Evolutionary conservation across 1,284 basidiomycete species (phyloP).

Genomic region (Pascua guehoae): DNA sequence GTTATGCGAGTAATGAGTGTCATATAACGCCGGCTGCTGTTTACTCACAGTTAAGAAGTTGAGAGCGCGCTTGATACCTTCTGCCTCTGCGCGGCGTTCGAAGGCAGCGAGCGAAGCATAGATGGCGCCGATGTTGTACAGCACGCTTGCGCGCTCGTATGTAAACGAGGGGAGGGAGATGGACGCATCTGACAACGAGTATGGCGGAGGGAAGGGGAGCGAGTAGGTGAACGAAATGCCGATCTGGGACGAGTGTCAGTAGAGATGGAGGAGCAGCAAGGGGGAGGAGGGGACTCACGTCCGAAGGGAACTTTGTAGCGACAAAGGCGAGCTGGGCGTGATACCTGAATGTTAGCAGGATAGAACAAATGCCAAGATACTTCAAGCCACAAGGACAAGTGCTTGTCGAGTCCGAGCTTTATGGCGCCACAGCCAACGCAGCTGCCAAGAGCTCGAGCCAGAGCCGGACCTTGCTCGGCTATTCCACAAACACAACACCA

Average conservation of each 20-base stretch:
- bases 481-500: constrained; percentile 40
- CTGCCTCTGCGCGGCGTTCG: constrained; percentile 64
- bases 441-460: no score
- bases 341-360: constrained; percentile 58
- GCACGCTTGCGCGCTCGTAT: constrained; percentile 69
- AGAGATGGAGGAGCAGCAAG: background rate
- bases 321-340: constrained; percentile 81
- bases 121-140: constrained; percentile 80
- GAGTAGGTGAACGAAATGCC: constrained; percentile 71
- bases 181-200: constrained; percentile 53
- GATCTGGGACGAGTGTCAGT: constrained; percentile 57
- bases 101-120: constrained; percentile 56
- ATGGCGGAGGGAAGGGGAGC: constrained; percentile 60
- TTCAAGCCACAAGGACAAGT: background rate
- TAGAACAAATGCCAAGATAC: background rate
- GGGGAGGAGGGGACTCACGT: constrained; percentile 53
- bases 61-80: constrained; percentile 70
- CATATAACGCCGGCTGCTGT: background rate
- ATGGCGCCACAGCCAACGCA: no score
- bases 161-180: constrained; percentile 66
- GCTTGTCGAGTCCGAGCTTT: constrained; percentile 41
- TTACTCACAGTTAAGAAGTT: constrained; percentile 66
- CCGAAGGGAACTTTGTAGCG: constrained; percentile 64
- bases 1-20: background rate
- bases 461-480: no score